These are phyloP conservation scores for Coniella vitis DNA, from an alignment of 2,329 filamentous ascomycete genomes.

Conservation along the genomic window DNA sequence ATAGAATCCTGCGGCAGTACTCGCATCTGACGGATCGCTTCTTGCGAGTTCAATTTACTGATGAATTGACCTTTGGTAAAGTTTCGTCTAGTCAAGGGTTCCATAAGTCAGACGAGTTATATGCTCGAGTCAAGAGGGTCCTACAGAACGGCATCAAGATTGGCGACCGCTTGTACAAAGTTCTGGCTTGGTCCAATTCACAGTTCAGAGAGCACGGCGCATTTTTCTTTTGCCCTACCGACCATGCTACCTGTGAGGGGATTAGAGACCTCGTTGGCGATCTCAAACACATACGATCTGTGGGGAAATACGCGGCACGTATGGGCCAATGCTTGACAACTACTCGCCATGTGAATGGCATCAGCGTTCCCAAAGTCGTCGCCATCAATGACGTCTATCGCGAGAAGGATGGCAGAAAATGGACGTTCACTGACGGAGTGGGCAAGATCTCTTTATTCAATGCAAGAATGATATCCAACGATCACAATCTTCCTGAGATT, in stretches of 20 bases:
- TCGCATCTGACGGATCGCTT: constrained; percentile 67
- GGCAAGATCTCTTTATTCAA: constrained; percentile 82
- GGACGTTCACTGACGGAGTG: constrained; percentile 77
- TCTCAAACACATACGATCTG: constrained; percentile 70
- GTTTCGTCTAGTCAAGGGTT: constrained; percentile 50
- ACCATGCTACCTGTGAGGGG: constrained; percentile 59
- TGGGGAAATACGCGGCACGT: constrained; percentile 86
- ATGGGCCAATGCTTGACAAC: constrained; percentile 96
- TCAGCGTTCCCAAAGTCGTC: constrained; percentile 50
- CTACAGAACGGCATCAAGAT: constrained; percentile 74
- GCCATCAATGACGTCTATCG: constrained; percentile 62
- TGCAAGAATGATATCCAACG: constrained; percentile 64
- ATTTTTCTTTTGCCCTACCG: constrained; percentile 79
- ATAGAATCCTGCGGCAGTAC: constrained; percentile 75
- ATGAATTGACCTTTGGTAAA: constrained; percentile 61
- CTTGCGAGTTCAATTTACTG: constrained; percentile 80
- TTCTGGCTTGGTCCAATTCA: constrained; percentile 91
- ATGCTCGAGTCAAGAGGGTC: constrained; percentile 63
- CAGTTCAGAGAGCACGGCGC: constrained; percentile 88
- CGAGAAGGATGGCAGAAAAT: constrained; percentile 52
- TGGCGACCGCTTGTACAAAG: constrained; percentile 76
- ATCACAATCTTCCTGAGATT: constrained; percentile 55
- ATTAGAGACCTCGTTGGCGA: constrained; percentile 85
- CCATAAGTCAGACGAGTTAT: constrained; percentile 60
- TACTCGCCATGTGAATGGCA: constrained; percentile 65